Percentiles rank a stretch among this genome's conserved stretches.
These are phyloP conservation scores for Colletotrichum caudatum DNA, from an alignment of 2,329 filamentous ascomycete genomes.

Conservation along the genomic window DNA sequence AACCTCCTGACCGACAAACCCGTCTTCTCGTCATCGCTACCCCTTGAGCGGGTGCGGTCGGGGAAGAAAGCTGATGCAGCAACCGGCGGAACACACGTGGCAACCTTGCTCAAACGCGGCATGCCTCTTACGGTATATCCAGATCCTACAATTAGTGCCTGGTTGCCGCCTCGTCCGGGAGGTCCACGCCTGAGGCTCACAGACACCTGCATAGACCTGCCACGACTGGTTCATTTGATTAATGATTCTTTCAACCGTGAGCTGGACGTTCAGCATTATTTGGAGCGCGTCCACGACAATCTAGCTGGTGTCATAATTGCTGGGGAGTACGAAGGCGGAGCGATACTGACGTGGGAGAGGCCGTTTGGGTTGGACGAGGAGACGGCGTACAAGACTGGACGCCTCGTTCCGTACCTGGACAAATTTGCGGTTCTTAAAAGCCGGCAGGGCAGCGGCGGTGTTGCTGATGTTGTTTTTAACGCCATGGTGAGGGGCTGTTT, in stretches of 20 bases:
- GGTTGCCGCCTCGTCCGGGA: constrained; percentile 74
- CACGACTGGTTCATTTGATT: constrained; percentile 85
- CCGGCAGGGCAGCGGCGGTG: constrained; percentile 89
- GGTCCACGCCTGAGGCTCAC: constrained; percentile 75
- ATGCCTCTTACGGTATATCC: constrained; percentile 90
- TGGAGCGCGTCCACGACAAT: constrained; percentile 81
- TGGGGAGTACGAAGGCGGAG: constrained; percentile 95
- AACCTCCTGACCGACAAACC: constrained; percentile 97
- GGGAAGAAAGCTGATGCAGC: constrained; percentile 29
- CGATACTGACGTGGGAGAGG: constrained; percentile 93
- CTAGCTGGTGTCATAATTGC: constrained; percentile 94
- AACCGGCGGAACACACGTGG: constrained; percentile 52
- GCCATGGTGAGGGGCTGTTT: constrained; percentile 93
- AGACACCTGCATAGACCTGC: constrained; percentile 84
- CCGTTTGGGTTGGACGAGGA: constrained; percentile 71
- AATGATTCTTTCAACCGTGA: constrained; percentile 92
- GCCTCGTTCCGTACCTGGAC: constrained; percentile 92
- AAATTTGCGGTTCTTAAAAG: constrained; percentile 95
- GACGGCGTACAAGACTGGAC: constrained; percentile 64
- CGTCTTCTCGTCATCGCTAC: constrained; percentile 90
- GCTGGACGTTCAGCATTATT: constrained; percentile 85
- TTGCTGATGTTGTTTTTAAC: constrained; percentile 96
- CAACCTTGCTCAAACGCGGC: constrained; percentile 90
- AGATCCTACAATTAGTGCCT: constrained; percentile 72
- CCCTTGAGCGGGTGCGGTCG: constrained; percentile 71